Evolutionary conservation across 1,139 yeast genomes (phyloP), one percentile per base, ranked within the genome.

Genomic region (Taphrina confusa): DNA sequence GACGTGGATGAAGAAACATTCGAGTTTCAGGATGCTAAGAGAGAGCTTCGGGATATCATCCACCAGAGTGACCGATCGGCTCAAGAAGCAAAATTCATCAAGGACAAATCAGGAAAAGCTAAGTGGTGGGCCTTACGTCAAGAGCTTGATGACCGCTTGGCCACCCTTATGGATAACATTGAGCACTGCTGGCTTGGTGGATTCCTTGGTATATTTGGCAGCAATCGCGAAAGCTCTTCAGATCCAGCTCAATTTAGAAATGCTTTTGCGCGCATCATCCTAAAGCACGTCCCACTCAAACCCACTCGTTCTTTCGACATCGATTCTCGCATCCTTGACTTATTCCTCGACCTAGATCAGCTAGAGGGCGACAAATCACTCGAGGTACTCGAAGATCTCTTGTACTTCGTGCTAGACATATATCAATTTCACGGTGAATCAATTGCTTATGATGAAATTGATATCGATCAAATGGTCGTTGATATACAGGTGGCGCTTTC

Each of bases 171-270:
- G n/a, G 71, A 72, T 1, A 76, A 76, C 40, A 80, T 88, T 14
- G 92, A 89, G 64, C 71, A 73, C 28, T 74, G 76, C 62, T 89
- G 96, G 95, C 72, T 91, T 47, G 91, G 95, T n/a, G 95, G 95
- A 0, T 86, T 89, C 65, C 85, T 88, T 68, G 72, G 75, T 11
- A 22, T 33, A n/a, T 40, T 37, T 30, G 57, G 55, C 27, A 28
- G 12, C 14, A 46, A 28, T 18, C 36, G 12, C 14, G 4, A 16
- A 11, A 18, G 36, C 4, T 20, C 44, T 34, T 50, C 23, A 18
- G 54, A 42, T 39, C 27, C 44, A 28, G 40, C 14, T 22, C 40
- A 14, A 3, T 60, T 60, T 20, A 36, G 36, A 5, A 14, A 11
- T 12, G 31, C 58, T n/a, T 50, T 60, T 30, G 60, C 55, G 14